Percentiles rank a stretch among this genome's conserved stretches.
Evolutionary conservation across 2,329 filamentous ascomycete genomes (phyloP).

Genomic region (Aureobasidium sp.): DNA sequence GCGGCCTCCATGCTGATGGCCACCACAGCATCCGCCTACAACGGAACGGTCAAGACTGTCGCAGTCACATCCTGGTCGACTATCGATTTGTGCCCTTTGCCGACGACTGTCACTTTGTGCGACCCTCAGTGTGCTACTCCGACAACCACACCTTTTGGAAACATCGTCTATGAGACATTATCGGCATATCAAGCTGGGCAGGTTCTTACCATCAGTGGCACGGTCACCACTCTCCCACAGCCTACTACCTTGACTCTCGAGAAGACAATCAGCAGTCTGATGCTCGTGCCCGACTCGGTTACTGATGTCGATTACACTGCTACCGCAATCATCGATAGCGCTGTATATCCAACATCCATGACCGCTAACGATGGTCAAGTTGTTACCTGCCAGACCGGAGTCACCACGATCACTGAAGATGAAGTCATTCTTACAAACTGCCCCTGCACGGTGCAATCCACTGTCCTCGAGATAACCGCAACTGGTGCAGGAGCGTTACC

Average conservation of each 20-base stretch:
- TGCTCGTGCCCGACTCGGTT: background rate
- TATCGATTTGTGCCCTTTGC: background rate
- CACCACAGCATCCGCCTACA: background rate
- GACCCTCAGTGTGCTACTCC: background rate
- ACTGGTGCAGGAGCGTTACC: background rate
- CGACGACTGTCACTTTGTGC: background rate
- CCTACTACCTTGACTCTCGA: background rate
- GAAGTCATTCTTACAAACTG: background rate
- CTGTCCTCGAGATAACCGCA: background rate
- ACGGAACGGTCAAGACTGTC: background rate
- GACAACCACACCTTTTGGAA: background rate
- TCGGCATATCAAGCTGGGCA: background rate
- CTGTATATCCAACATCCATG: background rate
- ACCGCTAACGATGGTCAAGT: background rate
- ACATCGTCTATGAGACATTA: background rate
- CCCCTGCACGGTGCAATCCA: background rate
- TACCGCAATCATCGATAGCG: background rate
- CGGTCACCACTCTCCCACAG: background rate
- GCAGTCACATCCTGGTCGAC: slow-evolving; percentile 1
- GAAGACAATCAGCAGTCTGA: background rate
- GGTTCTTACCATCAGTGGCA: background rate
- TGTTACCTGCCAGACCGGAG: background rate
- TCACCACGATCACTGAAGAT: background rate
- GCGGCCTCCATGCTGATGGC: background rate
- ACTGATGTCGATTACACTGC: background rate